Evolutionary conservation across 129 eudicot species (phyloP).

Genomic region (Erigeron canadensis): DNA sequence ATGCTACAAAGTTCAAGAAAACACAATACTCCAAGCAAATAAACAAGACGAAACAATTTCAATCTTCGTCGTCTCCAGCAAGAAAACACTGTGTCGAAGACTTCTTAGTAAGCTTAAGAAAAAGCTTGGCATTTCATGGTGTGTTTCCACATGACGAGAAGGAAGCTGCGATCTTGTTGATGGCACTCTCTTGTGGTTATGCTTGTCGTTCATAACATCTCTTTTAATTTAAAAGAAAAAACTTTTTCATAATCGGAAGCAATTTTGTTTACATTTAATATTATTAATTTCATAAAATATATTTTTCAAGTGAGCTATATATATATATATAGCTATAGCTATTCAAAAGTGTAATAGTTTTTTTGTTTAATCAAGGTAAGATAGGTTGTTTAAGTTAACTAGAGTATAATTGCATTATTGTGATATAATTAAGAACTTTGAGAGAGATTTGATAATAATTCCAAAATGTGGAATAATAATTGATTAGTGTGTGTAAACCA

Average conservation of each 20-base stretch:
- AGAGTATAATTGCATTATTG: conserved; percentile 15
- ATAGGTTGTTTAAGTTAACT: conserved; percentile 31
- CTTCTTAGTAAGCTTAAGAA: conserved; percentile 58
- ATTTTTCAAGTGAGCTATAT: conserved; percentile 32
- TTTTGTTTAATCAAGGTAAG: conserved; percentile 10
- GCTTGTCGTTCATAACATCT: conserved; percentile 46
- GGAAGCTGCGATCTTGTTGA: conserved; percentile 80
- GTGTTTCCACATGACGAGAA: conserved; percentile 88
- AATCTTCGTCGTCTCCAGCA: conserved; percentile 32
- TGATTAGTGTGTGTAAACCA: conserved; percentile 35
- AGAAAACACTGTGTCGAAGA: conserved; percentile 60
- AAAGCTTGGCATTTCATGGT: conserved; percentile 54
- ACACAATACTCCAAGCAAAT: conserved; percentile 18
- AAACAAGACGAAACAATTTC: conserved; percentile 11
- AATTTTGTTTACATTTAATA: conserved; percentile 14
- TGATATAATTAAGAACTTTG: conserved; percentile 23
- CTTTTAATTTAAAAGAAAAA: neutral
- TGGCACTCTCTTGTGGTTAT: conserved; percentile 82
- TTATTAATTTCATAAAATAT: conserved; percentile 20
- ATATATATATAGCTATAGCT: conserved; percentile 27
- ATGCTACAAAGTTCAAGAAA: conserved; percentile 45
- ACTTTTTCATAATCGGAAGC: neutral
- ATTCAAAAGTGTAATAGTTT: conserved; percentile 19
- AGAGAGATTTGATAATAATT: conserved; percentile 30
- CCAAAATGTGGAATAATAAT: conserved; percentile 20